Evolutionary conservation across 768 basidiomycete genomes (phyloP), one percentile per base, ranked within the genome.

Genomic region (Boletellus ananiceps): DNA sequence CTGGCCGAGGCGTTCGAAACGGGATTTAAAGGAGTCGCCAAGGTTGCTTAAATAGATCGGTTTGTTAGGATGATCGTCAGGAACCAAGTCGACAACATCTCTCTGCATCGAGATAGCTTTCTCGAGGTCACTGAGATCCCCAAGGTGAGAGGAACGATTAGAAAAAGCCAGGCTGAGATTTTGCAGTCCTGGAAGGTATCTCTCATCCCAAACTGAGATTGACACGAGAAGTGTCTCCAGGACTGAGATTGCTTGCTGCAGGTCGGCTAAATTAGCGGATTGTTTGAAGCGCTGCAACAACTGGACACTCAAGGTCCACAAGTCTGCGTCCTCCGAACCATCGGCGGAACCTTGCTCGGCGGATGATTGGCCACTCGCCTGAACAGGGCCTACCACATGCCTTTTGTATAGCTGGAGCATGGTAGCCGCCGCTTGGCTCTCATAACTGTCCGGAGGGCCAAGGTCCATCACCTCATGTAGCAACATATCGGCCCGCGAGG

Each of bases 111-210:
- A 44, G 8, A 51, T 33, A 2, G 50, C 40, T 32, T 39, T 36
- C n/a, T 52, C 35, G 35, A 52, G 39, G 32, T 51, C 46, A 34
- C 33, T 15, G 12, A 40, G 40, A 12, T 41, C 32, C 25, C 46
- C 39, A 8, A 47, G 47, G 2, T 15, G 32, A 18, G 6, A 7
- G 18, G 40, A 55, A 36, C 54, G 38, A 27, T 38, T 1, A 5
- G 9, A 33, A 34, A 49, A 19, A 16, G 51, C 46, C 21, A 32
- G 15, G 16, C 46, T 38, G 5, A 55, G 42, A 27, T 40, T 37
- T 8, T 12, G 16, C 4, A 54, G 6, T 19, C 27, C 23, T 11
- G 34, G 2, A 4, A 19, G 6, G 21, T 53, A 54, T 12, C 6
- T 33, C 38, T 19, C 13, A 39, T 44, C 42, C 42, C 29, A 44